Percentiles rank a stretch among this genome's conserved stretches.
Evolutionary conservation across 208 protist genomes (phyloP).

Genomic region (Wallacemonas sp.): DNA sequence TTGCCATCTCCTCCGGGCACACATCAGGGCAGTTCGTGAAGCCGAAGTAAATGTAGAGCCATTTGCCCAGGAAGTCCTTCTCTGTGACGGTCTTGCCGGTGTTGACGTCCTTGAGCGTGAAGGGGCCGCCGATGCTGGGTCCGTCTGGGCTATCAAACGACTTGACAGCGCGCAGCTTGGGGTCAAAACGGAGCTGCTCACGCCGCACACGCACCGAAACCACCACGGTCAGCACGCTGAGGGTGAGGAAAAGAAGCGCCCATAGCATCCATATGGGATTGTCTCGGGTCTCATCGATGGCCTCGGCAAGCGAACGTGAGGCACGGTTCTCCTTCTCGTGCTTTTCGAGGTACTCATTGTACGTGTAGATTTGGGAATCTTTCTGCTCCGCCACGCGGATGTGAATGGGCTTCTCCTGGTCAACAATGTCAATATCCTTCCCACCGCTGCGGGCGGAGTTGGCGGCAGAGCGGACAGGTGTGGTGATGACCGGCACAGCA

Average conservation of each 20-base stretch:
- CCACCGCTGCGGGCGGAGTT: slow-evolving; percentile 45
- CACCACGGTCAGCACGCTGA: slow-evolving; percentile 64
- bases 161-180: slow-evolving; percentile 67
- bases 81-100: slow-evolving; percentile 69
- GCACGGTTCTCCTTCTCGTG: slow-evolving; percentile 56
- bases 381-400: slow-evolving; percentile 75
- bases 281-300: slow-evolving; percentile 61
- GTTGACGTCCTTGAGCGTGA: slow-evolving; percentile 55
- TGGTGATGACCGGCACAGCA: neutral
- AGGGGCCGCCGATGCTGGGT: slow-evolving; percentile 78
- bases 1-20: slow-evolving; percentile 95
- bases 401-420: slow-evolving; percentile 63
- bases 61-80: slow-evolving; percentile 89
- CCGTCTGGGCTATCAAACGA: slow-evolving; percentile 68
- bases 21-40: slow-evolving; percentile 97
- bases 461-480: slow-evolving; percentile 18
- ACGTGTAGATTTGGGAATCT: slow-evolving; percentile 78
- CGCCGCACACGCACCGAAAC: slow-evolving; percentile 73
- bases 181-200: slow-evolving; percentile 82
- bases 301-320: slow-evolving; percentile 34
- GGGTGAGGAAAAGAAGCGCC: slow-evolving; percentile 48
- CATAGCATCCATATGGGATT: slow-evolving; percentile 85
- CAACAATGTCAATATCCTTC: slow-evolving; percentile 72
- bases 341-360: slow-evolving; percentile 79
- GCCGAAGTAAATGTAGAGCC: slow-evolving; percentile 96